Evolutionary conservation across 305 asterid genomes (phyloP).

Genomic region (Fraxinus greggii): DNA sequence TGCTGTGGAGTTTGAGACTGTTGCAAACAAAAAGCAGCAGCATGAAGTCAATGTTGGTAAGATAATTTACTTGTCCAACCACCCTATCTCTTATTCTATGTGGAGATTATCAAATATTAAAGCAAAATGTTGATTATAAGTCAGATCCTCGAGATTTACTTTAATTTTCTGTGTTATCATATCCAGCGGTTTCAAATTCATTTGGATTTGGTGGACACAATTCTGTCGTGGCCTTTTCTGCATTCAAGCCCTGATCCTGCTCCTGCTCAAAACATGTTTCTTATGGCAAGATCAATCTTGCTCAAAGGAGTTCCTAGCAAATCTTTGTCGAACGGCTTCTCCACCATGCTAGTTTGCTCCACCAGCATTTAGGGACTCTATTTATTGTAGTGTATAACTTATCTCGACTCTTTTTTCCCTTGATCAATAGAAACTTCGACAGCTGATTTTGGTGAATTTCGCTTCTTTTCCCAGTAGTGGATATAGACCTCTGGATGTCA

Average conservation of each 20-base stretch:
- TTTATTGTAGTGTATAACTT: slow-evolving; percentile 17
- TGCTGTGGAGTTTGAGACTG: slow-evolving; percentile 72
- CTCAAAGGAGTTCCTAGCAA: neutral
- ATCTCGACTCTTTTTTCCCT: neutral
- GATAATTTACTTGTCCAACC: slow-evolving; percentile 18
- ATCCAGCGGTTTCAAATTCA: slow-evolving; percentile 79
- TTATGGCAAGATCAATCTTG: slow-evolving; percentile 3
- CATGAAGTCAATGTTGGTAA: slow-evolving; percentile 85
- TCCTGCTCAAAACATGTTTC: neutral
- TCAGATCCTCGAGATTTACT: neutral
- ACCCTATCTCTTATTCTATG: neutral
- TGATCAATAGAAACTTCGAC: neutral
- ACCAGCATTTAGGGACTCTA: slow-evolving; percentile 8
- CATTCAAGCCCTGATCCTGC: slow-evolving; percentile 58
- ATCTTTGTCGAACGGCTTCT: neutral
- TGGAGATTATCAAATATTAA: neutral
- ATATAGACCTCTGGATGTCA: neutral
- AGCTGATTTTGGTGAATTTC: neutral
- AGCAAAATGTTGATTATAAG: neutral
- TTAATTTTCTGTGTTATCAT: neutral
- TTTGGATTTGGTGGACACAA: slow-evolving; percentile 94
- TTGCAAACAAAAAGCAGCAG: slow-evolving; percentile 69
- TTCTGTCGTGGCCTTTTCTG: slow-evolving; percentile 78
- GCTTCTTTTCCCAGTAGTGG: neutral
- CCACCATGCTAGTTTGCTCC: slow-evolving; percentile 20